Evolutionary conservation across 1,284 basidiomycete genomes (phyloP).

Genomic region (Peniophora sp.): DNA sequence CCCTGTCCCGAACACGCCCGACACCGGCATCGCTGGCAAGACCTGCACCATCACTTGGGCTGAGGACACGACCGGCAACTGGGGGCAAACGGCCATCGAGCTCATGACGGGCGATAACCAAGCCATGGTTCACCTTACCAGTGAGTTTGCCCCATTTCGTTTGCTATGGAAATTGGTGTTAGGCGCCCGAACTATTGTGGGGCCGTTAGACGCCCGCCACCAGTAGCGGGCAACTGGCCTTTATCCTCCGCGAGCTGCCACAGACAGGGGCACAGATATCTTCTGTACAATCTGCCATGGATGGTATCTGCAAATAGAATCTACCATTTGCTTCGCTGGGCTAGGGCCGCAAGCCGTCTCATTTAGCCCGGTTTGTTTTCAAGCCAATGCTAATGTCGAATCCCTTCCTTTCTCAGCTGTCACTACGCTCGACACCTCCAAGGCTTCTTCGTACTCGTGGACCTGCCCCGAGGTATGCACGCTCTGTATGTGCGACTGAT

Average conservation of each 20-base stretch:
- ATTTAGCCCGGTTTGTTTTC: conserved; percentile 1
- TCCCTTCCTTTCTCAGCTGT: conserved; percentile 37
- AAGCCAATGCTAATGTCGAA: not conserved
- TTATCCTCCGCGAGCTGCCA: too few species aligned
- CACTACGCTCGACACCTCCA: conserved; percentile 55
- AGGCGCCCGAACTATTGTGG: too few species aligned
- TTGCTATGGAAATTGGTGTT: too few species aligned
- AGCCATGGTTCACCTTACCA: conserved; percentile 60
- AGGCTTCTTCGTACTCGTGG: conserved; percentile 38
- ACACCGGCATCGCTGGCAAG: conserved; percentile 45
- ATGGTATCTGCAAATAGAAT: too few species aligned
- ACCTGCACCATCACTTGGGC: conserved; percentile 50
- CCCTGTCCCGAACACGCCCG: conserved; percentile 28
- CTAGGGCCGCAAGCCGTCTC: too few species aligned
- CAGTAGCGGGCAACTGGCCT: not conserved
- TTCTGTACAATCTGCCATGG: too few species aligned
- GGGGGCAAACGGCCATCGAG: conserved; percentile 64
- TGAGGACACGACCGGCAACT: conserved; percentile 44
- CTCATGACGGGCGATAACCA: conserved; percentile 76
- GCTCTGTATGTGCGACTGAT: not conserved
- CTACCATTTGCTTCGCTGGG: too few species aligned
- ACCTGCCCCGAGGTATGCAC: conserved; percentile 57
- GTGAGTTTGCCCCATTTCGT: conserved; percentile 31
- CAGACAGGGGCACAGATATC: too few species aligned
- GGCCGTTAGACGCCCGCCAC: too few species aligned